Conservation (phyloP, 139 green algal species). For the Picochlorum sp. region DNA sequence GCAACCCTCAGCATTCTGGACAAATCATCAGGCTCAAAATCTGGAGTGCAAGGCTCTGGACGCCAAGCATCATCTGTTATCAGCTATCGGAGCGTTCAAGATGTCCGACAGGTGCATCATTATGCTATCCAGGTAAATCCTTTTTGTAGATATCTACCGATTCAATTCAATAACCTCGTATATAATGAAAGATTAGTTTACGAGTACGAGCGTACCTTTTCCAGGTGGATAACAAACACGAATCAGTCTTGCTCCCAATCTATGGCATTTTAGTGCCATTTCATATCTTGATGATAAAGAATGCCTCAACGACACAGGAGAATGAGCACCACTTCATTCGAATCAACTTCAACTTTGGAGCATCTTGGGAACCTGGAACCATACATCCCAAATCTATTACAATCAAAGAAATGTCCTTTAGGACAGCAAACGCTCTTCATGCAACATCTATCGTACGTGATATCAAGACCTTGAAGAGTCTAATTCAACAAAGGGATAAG, state of each 20-base stretch:
- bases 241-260: slow-evolving; percentile 90
- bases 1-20: slow-evolving; percentile 52
- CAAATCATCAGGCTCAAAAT: background rate
- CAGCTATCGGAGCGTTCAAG: slow-evolving; percentile 58
- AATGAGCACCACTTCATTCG: slow-evolving; percentile 69
- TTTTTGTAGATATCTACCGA: slow-evolving; percentile 13
- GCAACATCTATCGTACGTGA: slow-evolving; percentile 64
- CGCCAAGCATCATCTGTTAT: slow-evolving; percentile 49
- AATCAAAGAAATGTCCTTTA: slow-evolving; percentile 92
- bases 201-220: too few species aligned
- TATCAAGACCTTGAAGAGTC: slow-evolving; percentile 79
- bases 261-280: slow-evolving; percentile 95
- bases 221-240: slow-evolving; percentile 60
- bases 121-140: slow-evolving; percentile 69
- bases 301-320: slow-evolving; percentile 64
- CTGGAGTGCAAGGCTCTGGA: background rate
- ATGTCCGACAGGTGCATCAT: slow-evolving; percentile 53
- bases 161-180: background rate
- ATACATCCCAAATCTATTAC: slow-evolving; percentile 61
- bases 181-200: background rate
- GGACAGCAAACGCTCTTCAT: slow-evolving; percentile 57
- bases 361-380: slow-evolving; percentile 55
- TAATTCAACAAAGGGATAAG: slow-evolving; percentile 70
- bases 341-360: slow-evolving; percentile 87
- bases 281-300: slow-evolving; percentile 91